Base-by-base conservation (phyloP, 169 alveolate genomes). In the Eimeria praecox region DNA sequence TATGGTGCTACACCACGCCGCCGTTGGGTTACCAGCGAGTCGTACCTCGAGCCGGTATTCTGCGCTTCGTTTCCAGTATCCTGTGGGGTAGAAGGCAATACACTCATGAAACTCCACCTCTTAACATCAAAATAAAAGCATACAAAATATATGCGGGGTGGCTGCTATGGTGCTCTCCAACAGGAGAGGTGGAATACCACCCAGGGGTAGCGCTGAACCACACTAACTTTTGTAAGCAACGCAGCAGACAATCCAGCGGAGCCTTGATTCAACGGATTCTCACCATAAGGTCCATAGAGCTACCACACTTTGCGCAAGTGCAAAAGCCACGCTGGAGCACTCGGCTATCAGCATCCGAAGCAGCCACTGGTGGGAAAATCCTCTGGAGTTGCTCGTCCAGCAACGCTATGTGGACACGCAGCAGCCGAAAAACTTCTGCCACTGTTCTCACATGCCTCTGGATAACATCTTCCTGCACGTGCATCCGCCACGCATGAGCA, bases 271-370 rank as follows among this genome's bases (percentile, higher is more conserved):
- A 49, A 30, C 9, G 56, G 6, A 12, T 66, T 35, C 92, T 38
- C 78, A 86, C 92, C 82, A 56, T 86, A 35, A 86, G 92, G 92
- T 86, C 66, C 92, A 86, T 86, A 14, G 78, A 24, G 54, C 52
- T 52, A 59, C 92, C 92, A 40, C 92, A 86, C 59, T 86, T 86
- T 46, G 92, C 92, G 59, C 92, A 86, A 46, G 56, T 16, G 92
- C 92, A 86, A 24, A 86, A 86, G 78, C 27, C 35, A 38, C 78
- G 66, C 30, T 59, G 80, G 40, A 86, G 56, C 56, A 86, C 9
- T 35, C 92, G 92, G 38, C 64, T 27, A 30, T 86, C 92, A 9
- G 92, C 75, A 35, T 54, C 92, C 27, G 92, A 86, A 59, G 78
- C 78, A 59, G 78, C 92, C 78, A 56, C 44, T n/a, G 92, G 92